Evolutionary conservation across 306 rosid genomes (phyloP), one percentile per base, ranked within the genome.

Genomic region (Herpetospermum pedunculosum): DNA sequence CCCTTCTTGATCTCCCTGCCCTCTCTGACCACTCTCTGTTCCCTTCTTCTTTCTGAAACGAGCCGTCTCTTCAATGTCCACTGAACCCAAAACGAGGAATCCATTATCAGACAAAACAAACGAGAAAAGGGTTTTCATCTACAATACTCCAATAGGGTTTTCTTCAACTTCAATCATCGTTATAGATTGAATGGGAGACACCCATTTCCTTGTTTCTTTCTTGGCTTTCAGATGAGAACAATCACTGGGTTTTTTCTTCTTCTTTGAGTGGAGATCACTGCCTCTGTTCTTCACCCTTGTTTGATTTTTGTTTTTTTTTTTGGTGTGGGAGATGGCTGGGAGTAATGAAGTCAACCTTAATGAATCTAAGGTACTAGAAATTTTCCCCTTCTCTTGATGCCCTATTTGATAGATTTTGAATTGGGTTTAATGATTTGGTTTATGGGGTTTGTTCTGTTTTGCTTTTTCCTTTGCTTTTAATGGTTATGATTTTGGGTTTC

Each of bases 281-380:
- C 44, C 79, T 70, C 63, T 72, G 65, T 80, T 85, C 75, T 60
- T 86, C 71, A 76, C 11, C 57, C 40, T 76, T 37, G 50, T 47
- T 32, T 82, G 75, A 60, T 75, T 63, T 13, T 41, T 6, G 58
- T 18, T 3, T 46, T 16, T 18, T 3, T 46, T 16, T n/a, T 57
- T 54, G 49, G 78, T 47, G 43, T 44, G 53, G 44, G 77, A 81
- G 67, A 71, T 89, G 95, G 87, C 95, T 77, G 85, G 91, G 4
- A 80, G 85, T 72, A 85, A 78, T 85, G 91, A 85, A 80, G 89
- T 89, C 91, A 89, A 89, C 87, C 89, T 83, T 53, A 86, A 71
- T 81, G 95, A 89, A 87, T 89, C 91, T 77, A 89, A 58, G 78
- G 78, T 75, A 75, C 41, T n/a, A n/a, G n/a, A n/a, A n/a, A n/a